Evolutionary conservation across 768 basidiomycete genomes (phyloP), one percentile per base, ranked within the genome.

Genomic region (Dioszegia hungarica): DNA sequence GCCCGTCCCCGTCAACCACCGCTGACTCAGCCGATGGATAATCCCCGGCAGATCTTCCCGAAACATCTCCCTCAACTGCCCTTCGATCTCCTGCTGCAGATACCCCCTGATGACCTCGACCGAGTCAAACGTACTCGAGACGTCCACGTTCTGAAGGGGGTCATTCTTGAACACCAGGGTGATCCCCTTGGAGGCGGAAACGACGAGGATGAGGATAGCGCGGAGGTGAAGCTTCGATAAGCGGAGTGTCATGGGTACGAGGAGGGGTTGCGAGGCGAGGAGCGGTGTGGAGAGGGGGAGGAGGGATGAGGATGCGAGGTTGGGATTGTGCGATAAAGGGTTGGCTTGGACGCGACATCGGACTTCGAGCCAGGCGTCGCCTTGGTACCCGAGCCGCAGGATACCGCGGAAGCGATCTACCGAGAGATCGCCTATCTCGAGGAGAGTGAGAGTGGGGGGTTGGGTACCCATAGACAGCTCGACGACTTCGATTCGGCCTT

Each of bases 131-230:
- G 93, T 97, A 75, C 87, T 89, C 77, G 88, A 92, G 73, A 99
- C 98, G 72, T 98, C 90, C 51, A 99, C 92, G 63, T 90, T 89
- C 78, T 99, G 92, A 36, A 99, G 82, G 1, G 95, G 95, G 77
- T 99, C 95, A 33, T 95, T 98, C 79, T 98, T 98, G 84, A 99
- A 99, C 24, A 98, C 95, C 51, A 99, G 85, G 0, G 95, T 98
- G 73, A 98, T 97, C 39, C 95, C 95, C 72, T 97, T 97, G 74
- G 92, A 90, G 64, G 90, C 89, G 24, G 93, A 97, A 56, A 99
- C 90, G 67, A 98, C 93, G 56, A 99, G 85, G 63, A 98, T 93
- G 67, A 99, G 89, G 70, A 97, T 97, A 29, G 94, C 95, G 66
- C 85, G 86, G 33, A 99, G 86, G 60, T 85, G 86, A 78, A 99